Conservation (phyloP, 257 asterid species). For the Solanum microdontum region DNA sequence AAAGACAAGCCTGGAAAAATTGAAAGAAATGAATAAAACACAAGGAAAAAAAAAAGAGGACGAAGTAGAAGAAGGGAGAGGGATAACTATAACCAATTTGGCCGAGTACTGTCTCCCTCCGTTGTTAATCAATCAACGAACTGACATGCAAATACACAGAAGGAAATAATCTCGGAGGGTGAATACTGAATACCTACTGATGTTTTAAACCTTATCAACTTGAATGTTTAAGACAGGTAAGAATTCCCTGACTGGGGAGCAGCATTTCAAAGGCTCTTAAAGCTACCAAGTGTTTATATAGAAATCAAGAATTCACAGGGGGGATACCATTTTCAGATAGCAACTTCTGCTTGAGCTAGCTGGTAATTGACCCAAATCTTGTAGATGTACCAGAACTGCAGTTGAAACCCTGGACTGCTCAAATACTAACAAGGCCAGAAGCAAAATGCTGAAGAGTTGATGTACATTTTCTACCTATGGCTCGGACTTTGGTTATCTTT, state of each 20-base stretch:
- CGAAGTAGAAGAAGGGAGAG: not conserved
- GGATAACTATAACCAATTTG: not conserved
- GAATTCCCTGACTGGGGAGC: not conserved
- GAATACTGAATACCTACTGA: not conserved
- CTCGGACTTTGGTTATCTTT: not conserved
- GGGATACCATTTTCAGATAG: not conserved
- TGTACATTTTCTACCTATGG: not conserved
- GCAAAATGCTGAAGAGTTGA: not conserved
- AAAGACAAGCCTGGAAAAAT: not conserved
- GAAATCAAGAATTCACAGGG: not conserved
- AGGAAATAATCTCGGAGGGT: not conserved
- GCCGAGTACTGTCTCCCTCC: not conserved
- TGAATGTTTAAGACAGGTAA: not conserved
- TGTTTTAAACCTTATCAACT: not conserved
- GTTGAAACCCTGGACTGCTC: not conserved
- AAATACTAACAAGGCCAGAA: not conserved
- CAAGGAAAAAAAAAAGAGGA: not conserved
- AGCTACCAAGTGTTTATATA: not conserved
- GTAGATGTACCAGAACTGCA: not conserved
- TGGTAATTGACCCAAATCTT: not conserved
- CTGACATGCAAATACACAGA: not conserved
- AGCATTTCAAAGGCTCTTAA: not conserved
- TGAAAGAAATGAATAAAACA: not conserved
- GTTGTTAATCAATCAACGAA: not conserved
- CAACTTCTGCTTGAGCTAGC: not conserved